Evolutionary conservation across 768 basidiomycete species (phyloP).

Genomic region (Hygrophoropsis aurantiaca): DNA sequence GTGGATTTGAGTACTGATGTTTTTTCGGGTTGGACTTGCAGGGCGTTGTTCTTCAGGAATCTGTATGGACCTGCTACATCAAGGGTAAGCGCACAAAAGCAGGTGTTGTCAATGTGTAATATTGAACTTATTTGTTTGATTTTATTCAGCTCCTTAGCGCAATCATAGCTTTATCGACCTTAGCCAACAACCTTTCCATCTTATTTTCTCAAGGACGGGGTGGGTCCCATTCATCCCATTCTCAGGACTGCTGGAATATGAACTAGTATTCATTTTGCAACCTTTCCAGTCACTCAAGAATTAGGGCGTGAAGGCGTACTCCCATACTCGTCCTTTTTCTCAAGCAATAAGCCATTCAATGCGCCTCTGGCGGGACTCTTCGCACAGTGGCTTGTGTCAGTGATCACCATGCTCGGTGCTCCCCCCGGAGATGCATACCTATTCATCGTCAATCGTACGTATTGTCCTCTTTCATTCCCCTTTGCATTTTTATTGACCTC

Average conservation of each 20-base stretch:
- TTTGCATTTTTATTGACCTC: neutral
- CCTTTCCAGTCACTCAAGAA: conserved; percentile 61
- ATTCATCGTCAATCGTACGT: conserved; percentile 65
- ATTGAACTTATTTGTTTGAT: conserved; percentile 1
- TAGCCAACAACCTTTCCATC: conserved; percentile 64
- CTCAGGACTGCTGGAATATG: neutral
- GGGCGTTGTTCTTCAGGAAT: conserved; percentile 74
- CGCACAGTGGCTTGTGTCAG: conserved; percentile 60
- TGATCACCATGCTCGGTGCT: conserved; percentile 49
- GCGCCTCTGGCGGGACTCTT: conserved; percentile 66
- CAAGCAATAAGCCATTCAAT: conserved; percentile 69
- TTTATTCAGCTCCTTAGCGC: conserved; percentile 51
- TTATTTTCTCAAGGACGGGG: conserved; percentile 70
- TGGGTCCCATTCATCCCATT: conserved; percentile 22
- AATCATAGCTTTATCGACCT: conserved; percentile 61
- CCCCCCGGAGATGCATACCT: conserved; percentile 77
- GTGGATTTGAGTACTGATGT: too few species aligned
- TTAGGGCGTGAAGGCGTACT: conserved; percentile 70
- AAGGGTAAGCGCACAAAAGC: conserved; percentile 37
- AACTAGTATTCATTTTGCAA: conserved; percentile 15
- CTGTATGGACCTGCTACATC: conserved; percentile 65
- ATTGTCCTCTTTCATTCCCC: neutral
- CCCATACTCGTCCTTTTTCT: conserved; percentile 65
- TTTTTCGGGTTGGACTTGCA: too few species aligned
- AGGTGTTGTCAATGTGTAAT: neutral